These are phyloP conservation scores for Ustanciosporium gigantosporum DNA, from an alignment of 1,284 basidiomycete genomes.

Conservation along the genomic window DNA sequence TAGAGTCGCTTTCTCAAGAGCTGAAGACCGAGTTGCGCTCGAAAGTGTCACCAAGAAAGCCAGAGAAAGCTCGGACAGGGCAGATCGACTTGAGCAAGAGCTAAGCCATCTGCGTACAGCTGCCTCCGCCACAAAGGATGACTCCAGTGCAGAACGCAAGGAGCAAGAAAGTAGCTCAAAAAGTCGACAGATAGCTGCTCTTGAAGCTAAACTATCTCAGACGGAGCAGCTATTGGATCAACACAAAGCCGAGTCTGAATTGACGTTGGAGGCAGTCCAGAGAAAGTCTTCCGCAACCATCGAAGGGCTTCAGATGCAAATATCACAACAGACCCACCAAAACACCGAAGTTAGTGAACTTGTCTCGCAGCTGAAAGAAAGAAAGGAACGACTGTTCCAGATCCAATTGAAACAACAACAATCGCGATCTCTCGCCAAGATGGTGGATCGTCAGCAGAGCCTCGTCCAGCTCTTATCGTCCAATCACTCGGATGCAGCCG, in stretches of 20 bases:
- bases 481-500: too few relatives aligned
- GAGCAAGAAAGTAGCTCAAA: not conserved
- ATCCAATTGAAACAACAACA: slow-evolving; percentile 9
- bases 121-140: too few relatives aligned
- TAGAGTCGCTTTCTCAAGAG: slow-evolving; percentile 1
- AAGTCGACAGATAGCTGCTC: too few relatives aligned
- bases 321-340: not conserved
- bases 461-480: too few relatives aligned
- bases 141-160: too few relatives aligned
- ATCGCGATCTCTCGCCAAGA: too few relatives aligned
- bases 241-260: slow-evolving; percentile 9
- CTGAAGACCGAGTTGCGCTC: slow-evolving; percentile 7
- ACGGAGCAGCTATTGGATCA: slow-evolving; percentile 14
- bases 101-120: not conserved
- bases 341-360: not conserved
- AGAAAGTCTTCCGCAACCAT: slow-evolving; percentile 9
- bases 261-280: slow-evolving; percentile 11
- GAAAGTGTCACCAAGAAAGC: not conserved
- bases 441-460: slow-evolving; percentile 11
- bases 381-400: slow-evolving; percentile 10
- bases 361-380: slow-evolving; percentile 8
- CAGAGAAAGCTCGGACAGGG: too few relatives aligned
- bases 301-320: slow-evolving; percentile 4
- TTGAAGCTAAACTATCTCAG: slow-evolving; percentile 6
- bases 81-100: slow-evolving; percentile 1